phyloP scores from a whole-genome alignment of 2,329 filamentous ascomycete species.

The Nothophoma quercina region DNA sequence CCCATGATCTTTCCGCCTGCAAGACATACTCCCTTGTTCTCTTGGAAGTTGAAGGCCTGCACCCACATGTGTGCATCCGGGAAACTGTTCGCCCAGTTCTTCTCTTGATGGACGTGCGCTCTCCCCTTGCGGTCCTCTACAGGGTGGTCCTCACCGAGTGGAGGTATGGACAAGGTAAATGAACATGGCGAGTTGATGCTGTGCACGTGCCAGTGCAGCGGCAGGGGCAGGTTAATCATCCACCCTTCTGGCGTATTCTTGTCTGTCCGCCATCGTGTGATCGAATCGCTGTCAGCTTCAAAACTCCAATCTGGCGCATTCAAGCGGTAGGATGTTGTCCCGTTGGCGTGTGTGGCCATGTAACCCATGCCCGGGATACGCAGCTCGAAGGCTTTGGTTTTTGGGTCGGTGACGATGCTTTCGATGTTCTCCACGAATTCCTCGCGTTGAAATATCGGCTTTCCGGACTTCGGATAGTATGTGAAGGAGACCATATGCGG shows the following conservation, averaged over 20 bases:
- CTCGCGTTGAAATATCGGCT: constrained; percentile 51
- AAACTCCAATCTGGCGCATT: constrained; percentile 48
- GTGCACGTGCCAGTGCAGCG: constrained; percentile 62
- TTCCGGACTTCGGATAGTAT: constrained; percentile 52
- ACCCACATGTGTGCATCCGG: constrained; percentile 53
- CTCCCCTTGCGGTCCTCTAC: constrained; percentile 38
- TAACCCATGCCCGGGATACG: constrained; percentile 51
- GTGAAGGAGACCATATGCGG: constrained; percentile 59
- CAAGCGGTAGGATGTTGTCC: constrained; percentile 49
- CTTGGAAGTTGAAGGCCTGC: constrained; percentile 35
- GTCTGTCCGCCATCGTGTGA: constrained; percentile 49
- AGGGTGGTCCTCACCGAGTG: constrained; percentile 29
- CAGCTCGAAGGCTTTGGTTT: constrained; percentile 51
- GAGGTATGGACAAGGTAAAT: constrained; percentile 51
- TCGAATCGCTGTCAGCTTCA: constrained; percentile 48
- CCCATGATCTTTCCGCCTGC: constrained; percentile 47
- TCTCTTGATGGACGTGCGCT: constrained; percentile 58
- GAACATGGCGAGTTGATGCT: constrained; percentile 52
- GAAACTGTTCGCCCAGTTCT: constrained; percentile 60
- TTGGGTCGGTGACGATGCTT: constrained; percentile 35
- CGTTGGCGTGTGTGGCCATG: constrained; percentile 47
- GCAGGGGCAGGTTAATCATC: constrained; percentile 56
- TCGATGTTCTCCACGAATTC: constrained; percentile 54
- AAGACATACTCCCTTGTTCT: constrained; percentile 37
- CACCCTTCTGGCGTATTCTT: constrained; percentile 55